A percentile compares a stretch with the other conserved stretches of the same genome.
Evolutionary conservation across 495 filamentous ascomycete genomes (phyloP).

Genomic region (Lindgomyces ingoldianus): DNA sequence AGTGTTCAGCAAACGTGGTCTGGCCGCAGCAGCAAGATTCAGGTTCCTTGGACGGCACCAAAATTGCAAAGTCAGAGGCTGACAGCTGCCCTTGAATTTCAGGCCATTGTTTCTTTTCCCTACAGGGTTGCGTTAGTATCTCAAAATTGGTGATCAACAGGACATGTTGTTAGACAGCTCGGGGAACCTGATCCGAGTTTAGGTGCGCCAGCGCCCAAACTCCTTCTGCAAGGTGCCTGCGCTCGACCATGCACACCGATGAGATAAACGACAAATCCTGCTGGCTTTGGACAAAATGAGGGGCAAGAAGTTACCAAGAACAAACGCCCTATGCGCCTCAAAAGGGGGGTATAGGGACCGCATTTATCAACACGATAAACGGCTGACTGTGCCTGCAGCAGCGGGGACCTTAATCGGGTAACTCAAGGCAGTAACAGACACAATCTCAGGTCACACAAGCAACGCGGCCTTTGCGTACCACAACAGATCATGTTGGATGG

Average conservation of each 20-base stretch:
- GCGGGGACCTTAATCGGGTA: background rate
- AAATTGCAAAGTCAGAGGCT: no score
- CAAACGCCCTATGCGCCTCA: conserved; percentile 17
- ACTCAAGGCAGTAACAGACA: background rate
- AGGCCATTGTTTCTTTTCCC: background rate
- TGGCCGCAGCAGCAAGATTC: background rate
- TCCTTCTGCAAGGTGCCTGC: background rate
- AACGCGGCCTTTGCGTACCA: background rate
- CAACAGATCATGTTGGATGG: background rate
- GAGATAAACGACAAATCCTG: background rate
- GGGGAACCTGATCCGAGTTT: background rate
- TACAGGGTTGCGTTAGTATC: background rate
- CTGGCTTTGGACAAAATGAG: background rate
- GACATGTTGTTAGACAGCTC: no score
- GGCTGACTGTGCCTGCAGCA: conserved; percentile 12
- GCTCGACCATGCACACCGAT: background rate
- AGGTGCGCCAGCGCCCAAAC: background rate
- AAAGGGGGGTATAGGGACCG: background rate
- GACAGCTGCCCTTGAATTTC: no score
- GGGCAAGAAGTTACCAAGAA: background rate
- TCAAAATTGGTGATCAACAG: no score
- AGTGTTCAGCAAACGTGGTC: no score
- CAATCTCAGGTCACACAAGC: background rate
- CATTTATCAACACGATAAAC: background rate
- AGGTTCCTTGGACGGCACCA: no score